These are phyloP conservation scores for Penicillium corylophilum DNA, from an alignment of 2,329 filamentous ascomycete species.

Conservation along the genomic window DNA sequence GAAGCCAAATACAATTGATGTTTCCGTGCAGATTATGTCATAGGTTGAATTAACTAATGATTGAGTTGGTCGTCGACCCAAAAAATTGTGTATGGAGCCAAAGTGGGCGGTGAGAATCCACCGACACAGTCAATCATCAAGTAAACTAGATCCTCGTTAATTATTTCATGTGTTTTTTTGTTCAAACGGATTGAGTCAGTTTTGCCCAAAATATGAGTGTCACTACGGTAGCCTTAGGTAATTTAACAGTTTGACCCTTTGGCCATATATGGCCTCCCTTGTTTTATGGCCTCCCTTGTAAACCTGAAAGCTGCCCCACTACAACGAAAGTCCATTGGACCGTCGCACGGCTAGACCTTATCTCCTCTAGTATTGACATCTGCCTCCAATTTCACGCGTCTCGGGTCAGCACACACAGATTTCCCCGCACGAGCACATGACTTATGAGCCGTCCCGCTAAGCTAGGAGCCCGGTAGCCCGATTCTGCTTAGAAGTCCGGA, in stretches of 20 bases:
- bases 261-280: too few relatives aligned
- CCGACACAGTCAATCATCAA: not conserved
- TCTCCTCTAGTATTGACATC: not conserved
- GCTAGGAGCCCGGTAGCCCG: not conserved
- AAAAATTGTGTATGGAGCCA: slow-evolving; percentile 1
- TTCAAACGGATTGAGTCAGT: too few relatives aligned
- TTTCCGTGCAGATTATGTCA: not conserved
- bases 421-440: slow-evolving; percentile 1
- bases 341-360: not conserved
- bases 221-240: not conserved
- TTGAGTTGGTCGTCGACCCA: not conserved
- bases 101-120: slow-evolving; percentile 13
- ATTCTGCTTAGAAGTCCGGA: not conserved
- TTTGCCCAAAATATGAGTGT: too few relatives aligned
- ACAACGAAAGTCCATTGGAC: not conserved
- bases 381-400: not conserved
- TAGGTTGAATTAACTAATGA: not conserved
- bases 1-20: not conserved
- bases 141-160: too few relatives aligned
- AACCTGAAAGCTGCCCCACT: not conserved
- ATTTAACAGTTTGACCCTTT: not conserved
- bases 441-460: not conserved
- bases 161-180: too few relatives aligned
- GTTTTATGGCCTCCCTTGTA: too few relatives aligned
- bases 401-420: not conserved